Percentiles rank a stretch among this genome's conserved stretches.
These are phyloP conservation scores for Pseudogymnoascus pannorum DNA, from an alignment of 2,329 filamentous ascomycete genomes.

Conservation along the genomic window DNA sequence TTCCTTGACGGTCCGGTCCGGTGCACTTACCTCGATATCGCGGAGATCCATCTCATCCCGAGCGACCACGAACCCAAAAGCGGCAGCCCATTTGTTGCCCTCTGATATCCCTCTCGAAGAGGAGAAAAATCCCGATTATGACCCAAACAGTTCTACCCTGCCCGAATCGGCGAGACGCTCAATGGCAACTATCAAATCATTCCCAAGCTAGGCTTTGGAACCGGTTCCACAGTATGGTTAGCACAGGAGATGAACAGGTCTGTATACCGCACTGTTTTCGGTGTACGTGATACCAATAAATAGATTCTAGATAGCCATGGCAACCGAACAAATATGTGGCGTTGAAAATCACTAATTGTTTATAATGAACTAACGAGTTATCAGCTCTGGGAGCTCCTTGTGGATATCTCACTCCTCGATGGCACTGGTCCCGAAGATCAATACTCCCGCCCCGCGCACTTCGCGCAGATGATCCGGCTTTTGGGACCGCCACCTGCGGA, in stretches of 20 bases:
- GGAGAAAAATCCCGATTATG: constrained; percentile 26
- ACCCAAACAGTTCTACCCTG: constrained; percentile 27
- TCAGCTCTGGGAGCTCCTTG: constrained; percentile 15
- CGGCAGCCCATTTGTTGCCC: constrained; percentile 9
- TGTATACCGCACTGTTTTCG: constrained; percentile 20
- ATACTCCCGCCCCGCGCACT: constrained; percentile 32
- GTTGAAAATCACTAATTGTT: neutral
- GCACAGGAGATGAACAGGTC: constrained; percentile 21
- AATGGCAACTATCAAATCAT: constrained; percentile 25
- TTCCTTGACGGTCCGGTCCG: neutral
- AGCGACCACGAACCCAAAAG: neutral
- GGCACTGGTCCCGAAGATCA: constrained; percentile 6
- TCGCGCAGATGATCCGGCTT: constrained; percentile 38
- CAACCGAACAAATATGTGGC: neutral
- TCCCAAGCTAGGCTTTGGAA: constrained; percentile 28
- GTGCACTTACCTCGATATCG: neutral
- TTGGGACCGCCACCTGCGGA: constrained; percentile 33
- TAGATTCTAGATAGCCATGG: neutral
- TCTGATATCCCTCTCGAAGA: constrained; percentile 21
- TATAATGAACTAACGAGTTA: neutral
- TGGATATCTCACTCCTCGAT: constrained; percentile 12
- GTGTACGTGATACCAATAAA: neutral
- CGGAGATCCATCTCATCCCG: neutral
- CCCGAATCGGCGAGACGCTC: constrained; percentile 27
- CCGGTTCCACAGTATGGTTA: constrained; percentile 28